Evolutionary conservation across 176 grass and related monocot genomes (phyloP).

Genomic region (Zea mays): DNA sequence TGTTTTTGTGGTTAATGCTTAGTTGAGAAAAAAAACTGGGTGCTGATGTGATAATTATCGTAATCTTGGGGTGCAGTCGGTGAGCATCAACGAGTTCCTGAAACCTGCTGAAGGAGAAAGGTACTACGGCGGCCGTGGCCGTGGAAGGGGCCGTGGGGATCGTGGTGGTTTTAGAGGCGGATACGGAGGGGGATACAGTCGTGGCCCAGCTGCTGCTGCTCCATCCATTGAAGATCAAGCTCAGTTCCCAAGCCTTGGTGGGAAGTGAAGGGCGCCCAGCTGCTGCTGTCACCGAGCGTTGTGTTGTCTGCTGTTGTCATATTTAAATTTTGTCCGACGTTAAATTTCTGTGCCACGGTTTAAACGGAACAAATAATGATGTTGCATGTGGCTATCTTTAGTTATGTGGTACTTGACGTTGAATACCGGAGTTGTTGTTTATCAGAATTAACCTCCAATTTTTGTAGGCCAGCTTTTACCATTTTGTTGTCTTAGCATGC

Average conservation of each 20-base stretch:
- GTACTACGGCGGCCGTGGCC: conserved; percentile 62
- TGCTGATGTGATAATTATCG: conserved; percentile 13
- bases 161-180: conserved; percentile 56
- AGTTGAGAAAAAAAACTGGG: background rate
- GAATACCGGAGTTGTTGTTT: conserved; percentile 45
- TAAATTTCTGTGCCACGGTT: conserved; percentile 40
- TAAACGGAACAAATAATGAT: conserved; percentile 57
- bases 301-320: conserved; percentile 28
- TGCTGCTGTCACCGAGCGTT: conserved; percentile 5
- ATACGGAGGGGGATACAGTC: conserved; percentile 42
- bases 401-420: conserved; percentile 32
- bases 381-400: conserved; percentile 38
- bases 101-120: conserved; percentile 78
- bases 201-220: conserved; percentile 27
- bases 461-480: conserved; percentile 45
- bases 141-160: conserved; percentile 56
- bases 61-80: conserved; percentile 35
- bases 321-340: conserved; percentile 50
- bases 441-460: conserved; percentile 44
- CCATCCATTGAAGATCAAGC: conserved; percentile 70
- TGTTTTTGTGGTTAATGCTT: background rate
- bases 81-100: conserved; percentile 90
- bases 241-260: conserved; percentile 80
- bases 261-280: conserved; percentile 47
- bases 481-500: conserved; percentile 9